Percentiles rank a stretch among this genome's conserved stretches.
Evolutionary conservation across 2,329 filamentous ascomycete species (phyloP).

Genomic region (Talaromyces sp.): DNA sequence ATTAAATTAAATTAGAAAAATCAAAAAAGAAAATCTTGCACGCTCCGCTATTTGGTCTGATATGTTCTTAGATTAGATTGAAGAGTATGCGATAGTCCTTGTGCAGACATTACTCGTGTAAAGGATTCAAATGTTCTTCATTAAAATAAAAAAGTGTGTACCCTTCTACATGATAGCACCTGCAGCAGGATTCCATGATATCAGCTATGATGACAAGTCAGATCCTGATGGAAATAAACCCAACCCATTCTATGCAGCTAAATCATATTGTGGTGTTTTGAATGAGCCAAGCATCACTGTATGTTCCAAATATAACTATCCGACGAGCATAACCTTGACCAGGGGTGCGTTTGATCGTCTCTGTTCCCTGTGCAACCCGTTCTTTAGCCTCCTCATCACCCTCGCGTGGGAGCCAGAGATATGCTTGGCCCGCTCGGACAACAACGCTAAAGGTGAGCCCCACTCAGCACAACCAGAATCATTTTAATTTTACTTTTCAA

Average conservation of each 20-base stretch:
- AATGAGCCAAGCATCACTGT: background rate
- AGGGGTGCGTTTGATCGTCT: background rate
- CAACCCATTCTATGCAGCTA: no score
- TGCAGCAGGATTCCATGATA: background rate
- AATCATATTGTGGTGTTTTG: no score
- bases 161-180: background rate
- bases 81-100: background rate
- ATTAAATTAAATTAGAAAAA: background rate
- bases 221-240: background rate
- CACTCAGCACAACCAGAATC: background rate
- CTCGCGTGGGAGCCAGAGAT: conserved; percentile 1
- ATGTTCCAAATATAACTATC: conserved; percentile 1
- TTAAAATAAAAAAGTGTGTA: background rate
- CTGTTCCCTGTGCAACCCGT: conserved; percentile 1
- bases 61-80: background rate
- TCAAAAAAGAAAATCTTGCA: background rate
- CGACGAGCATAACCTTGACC: background rate
- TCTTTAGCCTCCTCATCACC: background rate
- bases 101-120: background rate
- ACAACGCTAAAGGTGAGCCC: background rate
- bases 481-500: background rate
- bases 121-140: background rate
- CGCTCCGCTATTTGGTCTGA: background rate
- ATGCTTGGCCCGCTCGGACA: background rate
- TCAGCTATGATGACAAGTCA: background rate